Base-by-base conservation (phyloP, 495 filamentous ascomycete genomes). In the Penicillium chermesinum region DNA sequence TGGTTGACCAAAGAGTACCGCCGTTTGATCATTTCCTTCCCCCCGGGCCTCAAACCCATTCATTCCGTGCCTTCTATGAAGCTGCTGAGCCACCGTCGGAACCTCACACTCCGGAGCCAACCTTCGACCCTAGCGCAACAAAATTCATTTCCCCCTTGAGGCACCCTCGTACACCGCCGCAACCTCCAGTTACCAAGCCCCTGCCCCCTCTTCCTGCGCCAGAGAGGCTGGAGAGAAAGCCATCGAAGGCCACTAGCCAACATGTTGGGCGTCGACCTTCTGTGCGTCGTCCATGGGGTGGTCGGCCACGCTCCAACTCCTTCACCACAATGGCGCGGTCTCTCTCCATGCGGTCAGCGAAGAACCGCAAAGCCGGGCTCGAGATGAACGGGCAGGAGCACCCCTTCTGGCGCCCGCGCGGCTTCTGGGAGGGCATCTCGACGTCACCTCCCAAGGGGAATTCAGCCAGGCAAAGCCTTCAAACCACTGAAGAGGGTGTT, bases 351-450 rank as follows among this genome's bases (percentile, higher is more conserved):
- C 70, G 62, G 18, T 66, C 72, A 10, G 66, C 67, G 2, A 65
- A 67, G 44, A 76, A 80, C 19, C 68, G 71, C 13, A 73, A 62
- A 44, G 61, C 65, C 2, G 69, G 65, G 19, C 59, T 73, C 14
- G 64, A 67, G 21, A 72, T 71, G 45, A 70, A 78, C 30, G 75
- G 73, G 41, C 81, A 76, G 39, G 70, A 91, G 4, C 85, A 93
- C 57, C 88, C 89, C 1, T 85, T 86, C 64, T 95, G 90, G 89
- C 78, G 82, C 19, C 88, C 89, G 3, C 80, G 78, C 18, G 72
- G 81, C 18, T 88, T 87, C 60, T 86, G 81, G 75, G 83, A 87
- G 21, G 80, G 84, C 46, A 61, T 75, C 37, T 57, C 65, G 12
- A 64, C 72, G n/a, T 71, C 66, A 7, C 67, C 64, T 2, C 48